These are phyloP conservation scores for Malus sieversii DNA, from an alignment of 306 rosid species.

Conservation along the genomic window DNA sequence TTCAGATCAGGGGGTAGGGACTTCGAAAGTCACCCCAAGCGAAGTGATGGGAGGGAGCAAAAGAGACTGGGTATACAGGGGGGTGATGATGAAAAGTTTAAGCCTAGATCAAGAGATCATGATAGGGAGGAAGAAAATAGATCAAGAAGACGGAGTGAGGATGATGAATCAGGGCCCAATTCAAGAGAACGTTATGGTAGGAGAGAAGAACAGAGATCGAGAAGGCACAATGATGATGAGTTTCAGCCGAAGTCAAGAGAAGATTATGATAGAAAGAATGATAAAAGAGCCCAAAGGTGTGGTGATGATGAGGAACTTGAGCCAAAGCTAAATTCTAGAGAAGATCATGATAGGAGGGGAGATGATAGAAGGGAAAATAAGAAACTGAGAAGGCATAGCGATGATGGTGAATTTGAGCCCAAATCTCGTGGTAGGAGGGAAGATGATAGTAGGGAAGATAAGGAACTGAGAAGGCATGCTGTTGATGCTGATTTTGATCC, in stretches of 20 bases:
- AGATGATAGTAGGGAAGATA: conserved; percentile 35
- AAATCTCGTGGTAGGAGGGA: conserved; percentile 40
- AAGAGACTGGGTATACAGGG: conserved; percentile 18
- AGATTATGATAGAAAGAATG: conserved; percentile 42
- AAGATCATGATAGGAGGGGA: conserved; percentile 26
- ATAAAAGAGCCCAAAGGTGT: conserved; percentile 30
- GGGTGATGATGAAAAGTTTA: conserved; percentile 14
- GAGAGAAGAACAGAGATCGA: conserved; percentile 41
- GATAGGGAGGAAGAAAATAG: conserved; percentile 37
- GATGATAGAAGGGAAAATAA: conserved; percentile 39
- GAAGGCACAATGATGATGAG: conserved; percentile 30
- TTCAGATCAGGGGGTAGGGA: conserved; percentile 14
- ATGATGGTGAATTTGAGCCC: conserved; percentile 28
- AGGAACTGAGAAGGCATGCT: conserved; percentile 25
- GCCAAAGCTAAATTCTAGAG: conserved; percentile 30
- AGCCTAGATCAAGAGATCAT: conserved; percentile 14
- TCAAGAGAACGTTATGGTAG: conserved; percentile 23
- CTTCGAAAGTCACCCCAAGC: conserved; percentile 28
- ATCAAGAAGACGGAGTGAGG: conserved; percentile 15
- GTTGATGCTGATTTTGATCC: conserved; percentile 27
- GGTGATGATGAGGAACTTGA: conserved; percentile 30
- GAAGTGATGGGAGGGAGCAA: conserved; percentile 36
- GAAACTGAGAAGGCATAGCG: conserved; percentile 26
- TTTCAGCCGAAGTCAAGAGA: conserved; percentile 32
- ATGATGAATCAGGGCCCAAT: conserved; percentile 29